Percentiles rank a stretch among this genome's conserved stretches.
Conservation (phyloP, 192 early-diverging fungal genomes). For the Coemansia sp. region DNA sequence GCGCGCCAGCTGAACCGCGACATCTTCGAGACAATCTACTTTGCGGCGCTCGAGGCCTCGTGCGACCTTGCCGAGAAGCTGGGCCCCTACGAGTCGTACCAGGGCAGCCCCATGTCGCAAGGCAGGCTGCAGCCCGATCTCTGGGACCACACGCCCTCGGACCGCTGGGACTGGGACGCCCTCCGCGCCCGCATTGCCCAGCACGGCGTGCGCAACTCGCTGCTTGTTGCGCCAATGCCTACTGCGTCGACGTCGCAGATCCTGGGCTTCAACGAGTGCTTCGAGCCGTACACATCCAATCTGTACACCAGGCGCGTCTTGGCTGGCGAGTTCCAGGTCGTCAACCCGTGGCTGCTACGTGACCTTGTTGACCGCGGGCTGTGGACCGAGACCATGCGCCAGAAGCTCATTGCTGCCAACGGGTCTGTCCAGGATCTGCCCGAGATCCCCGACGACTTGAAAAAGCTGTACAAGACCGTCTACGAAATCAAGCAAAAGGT, state of each 20-base stretch:
- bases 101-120: constrained; percentile 85
- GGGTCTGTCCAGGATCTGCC: constrained; percentile 83
- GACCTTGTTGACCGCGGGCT: constrained; percentile 90
- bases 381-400: constrained; percentile 95
- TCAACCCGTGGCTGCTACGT: constrained; percentile 94
- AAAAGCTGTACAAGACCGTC: constrained; percentile 96
- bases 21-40: constrained; percentile 98
- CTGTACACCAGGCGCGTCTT: constrained; percentile 96
- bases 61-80: constrained; percentile 81
- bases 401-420: constrained; percentile 89
- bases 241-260: constrained; percentile 98
- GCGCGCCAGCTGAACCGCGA: constrained; percentile 81
- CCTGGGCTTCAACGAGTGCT: constrained; percentile 97
- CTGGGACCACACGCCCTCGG: constrained; percentile 82
- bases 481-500: constrained; percentile 93
- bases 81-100: constrained; percentile 88
- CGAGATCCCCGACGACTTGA: constrained; percentile 82
- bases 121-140: constrained; percentile 93
- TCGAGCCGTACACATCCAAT: constrained; percentile 91
- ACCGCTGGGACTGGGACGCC: constrained; percentile 89
- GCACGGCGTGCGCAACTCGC: constrained; percentile 90
- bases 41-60: constrained; percentile 88
- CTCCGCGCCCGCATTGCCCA: constrained; percentile 78
- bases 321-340: constrained; percentile 98
- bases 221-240: constrained; percentile 97